Evolutionary conservation across 768 basidiomycete species (phyloP), one percentile per base, ranked within the genome.

Genomic region (Amanita jacksonii): DNA sequence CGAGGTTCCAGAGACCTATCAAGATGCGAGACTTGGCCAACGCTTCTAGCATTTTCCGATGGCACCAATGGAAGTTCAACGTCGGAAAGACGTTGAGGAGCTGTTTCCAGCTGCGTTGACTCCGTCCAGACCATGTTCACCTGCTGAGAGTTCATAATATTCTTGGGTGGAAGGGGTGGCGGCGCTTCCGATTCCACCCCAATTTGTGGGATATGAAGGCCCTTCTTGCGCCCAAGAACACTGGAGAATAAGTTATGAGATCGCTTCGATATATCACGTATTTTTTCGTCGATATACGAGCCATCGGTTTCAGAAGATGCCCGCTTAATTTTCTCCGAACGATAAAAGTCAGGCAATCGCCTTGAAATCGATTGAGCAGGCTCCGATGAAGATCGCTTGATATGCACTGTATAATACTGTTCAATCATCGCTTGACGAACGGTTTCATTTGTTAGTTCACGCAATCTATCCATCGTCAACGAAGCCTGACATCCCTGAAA

Each of bases 361-460:
- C 20, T 31, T 5, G 13, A 9, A 1, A 4, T 23, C 16, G 7
- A n/a, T 16, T 33, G 18, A 9, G 24, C n/a, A n/a, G 20, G 25
- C 13, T 45, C 37, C 2, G 44, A 45, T 9, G 25, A 32, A 38
- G 36, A 45, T 12, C 36, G 44, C 20, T 30, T 8, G 12, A 45
- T 31, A 6, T 13, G 10, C 22, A 3, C 38, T 8, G 25, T 3
- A 18, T 19, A 19, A 28, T 22, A 20, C n/a, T 30, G 28, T 15
- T n/a, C 28, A 24, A 38, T 13, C 19, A 45, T 22, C 7, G 44
- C 37, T 16, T 22, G 27, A 38, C 19, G 28, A 25, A 45, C 18
- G 5, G 30, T 10, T 38, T 27, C 37, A 7, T 37, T 19, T 13
- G 44, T 38, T 35, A 45, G 19, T n/a, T 37, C 37, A 8, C 9